A percentile compares a stretch with the other conserved stretches of the same genome.
These are phyloP conservation scores for Pseudogymnoascus sp. DNA, from an alignment of 2,329 filamentous ascomycete genomes.

Conservation along the genomic window DNA sequence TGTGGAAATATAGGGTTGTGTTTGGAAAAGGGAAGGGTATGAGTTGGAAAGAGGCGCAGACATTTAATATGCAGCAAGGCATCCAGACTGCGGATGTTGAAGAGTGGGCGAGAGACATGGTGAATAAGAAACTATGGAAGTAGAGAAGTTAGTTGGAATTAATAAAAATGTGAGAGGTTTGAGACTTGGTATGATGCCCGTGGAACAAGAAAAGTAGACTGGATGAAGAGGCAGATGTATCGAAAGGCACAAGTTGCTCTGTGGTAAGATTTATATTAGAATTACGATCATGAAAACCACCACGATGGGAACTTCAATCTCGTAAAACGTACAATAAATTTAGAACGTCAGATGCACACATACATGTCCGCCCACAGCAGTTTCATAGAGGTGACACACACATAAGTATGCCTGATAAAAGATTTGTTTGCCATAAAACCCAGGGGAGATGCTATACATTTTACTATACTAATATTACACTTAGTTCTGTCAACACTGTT, in stretches of 20 bases:
- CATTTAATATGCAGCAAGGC: conserved; percentile 43
- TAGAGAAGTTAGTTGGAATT: not conserved
- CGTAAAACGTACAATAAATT: not conserved
- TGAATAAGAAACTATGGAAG: not conserved
- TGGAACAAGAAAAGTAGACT: not conserved
- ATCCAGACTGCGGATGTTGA: conserved; percentile 38
- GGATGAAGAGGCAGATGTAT: not conserved
- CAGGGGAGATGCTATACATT: conserved; percentile 8
- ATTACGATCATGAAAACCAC: not conserved
- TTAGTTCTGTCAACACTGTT: conserved; percentile 11
- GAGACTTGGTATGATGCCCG: not conserved
- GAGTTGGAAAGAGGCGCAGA: conserved; percentile 46
- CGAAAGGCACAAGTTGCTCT: not conserved
- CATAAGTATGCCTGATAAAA: not conserved
- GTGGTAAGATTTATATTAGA: not conserved
- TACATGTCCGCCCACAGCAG: not conserved
- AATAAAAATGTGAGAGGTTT: not conserved
- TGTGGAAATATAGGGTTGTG: conserved; percentile 53
- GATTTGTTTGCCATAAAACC: not conserved
- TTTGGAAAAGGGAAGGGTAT: conserved; percentile 53
- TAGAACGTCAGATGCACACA: not conserved
- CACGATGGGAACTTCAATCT: not conserved
- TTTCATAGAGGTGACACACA: not conserved
- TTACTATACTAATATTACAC: conserved; percentile 6
- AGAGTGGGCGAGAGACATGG: conserved; percentile 23